These are phyloP conservation scores for Scedosporium minutisporum DNA, from an alignment of 2,329 filamentous ascomycete species.

Conservation along the genomic window DNA sequence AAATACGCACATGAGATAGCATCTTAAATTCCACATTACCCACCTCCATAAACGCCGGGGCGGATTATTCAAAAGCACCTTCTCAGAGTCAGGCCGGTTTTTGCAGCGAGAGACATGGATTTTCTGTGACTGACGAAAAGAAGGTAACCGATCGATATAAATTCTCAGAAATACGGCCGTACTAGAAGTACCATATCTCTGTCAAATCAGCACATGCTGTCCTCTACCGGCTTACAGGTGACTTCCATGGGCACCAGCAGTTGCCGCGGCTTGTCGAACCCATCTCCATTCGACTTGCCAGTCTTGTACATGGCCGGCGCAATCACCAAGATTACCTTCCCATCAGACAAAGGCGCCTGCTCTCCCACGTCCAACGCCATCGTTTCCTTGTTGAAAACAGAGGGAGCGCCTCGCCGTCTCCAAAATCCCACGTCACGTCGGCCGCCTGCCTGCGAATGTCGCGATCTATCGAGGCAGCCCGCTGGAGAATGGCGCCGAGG, in stretches of 20 bases:
- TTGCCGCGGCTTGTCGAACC: background rate
- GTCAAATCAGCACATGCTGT: background rate
- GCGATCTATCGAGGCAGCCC: background rate
- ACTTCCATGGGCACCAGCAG: background rate
- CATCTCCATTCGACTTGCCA: background rate
- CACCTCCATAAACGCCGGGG: too few species aligned
- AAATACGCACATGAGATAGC: too few species aligned
- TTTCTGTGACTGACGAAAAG: too few species aligned
- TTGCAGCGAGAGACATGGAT: too few species aligned
- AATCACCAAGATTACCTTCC: background rate
- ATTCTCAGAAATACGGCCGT: too few species aligned
- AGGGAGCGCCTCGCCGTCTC: background rate
- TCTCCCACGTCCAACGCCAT: background rate
- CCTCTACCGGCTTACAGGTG: background rate
- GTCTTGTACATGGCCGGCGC: background rate
- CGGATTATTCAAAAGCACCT: too few species aligned
- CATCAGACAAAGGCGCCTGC: background rate
- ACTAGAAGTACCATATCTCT: too few species aligned
- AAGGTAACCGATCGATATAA: too few species aligned
- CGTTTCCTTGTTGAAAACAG: background rate
- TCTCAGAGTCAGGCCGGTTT: too few species aligned
- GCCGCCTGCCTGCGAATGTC: background rate
- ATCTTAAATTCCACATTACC: too few species aligned
- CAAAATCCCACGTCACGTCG: background rate
- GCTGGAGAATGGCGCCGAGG: background rate